These are phyloP conservation scores for Periconia sp. DNA, from an alignment of 2,329 filamentous ascomycete genomes.

Conservation along the genomic window DNA sequence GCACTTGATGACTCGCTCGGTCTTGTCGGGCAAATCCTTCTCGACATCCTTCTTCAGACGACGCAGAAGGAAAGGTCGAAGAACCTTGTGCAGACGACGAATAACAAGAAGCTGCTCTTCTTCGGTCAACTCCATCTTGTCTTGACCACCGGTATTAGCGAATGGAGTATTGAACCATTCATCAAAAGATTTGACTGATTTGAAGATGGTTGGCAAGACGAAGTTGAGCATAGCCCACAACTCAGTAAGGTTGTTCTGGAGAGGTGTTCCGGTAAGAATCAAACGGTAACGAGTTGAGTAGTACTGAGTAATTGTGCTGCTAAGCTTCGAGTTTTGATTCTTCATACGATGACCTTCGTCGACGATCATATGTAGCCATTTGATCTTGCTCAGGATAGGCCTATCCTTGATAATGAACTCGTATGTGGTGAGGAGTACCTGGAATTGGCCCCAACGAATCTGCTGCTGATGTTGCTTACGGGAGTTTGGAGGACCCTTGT, in stretches of 20 bases:
- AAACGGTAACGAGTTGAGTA: conserved; percentile 93
- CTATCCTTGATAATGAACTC: conserved; percentile 99
- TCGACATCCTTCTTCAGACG: conserved; percentile 99
- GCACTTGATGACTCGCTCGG: conserved; percentile 98
- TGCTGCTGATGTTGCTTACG: conserved; percentile 91
- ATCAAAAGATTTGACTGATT: conserved; percentile 97
- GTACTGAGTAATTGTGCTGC: conserved; percentile 90
- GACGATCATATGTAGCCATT: conserved; percentile 99
- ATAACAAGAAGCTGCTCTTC: conserved; percentile 99
- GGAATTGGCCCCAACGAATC: conserved; percentile 92
- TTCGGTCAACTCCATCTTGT: conserved; percentile 99
- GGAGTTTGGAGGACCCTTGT: conserved; percentile 89
- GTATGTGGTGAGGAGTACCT: conserved; percentile 95
- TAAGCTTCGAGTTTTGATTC: conserved; percentile 94
- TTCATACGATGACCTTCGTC: conserved; percentile 99
- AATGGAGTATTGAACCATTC: conserved; percentile 99
- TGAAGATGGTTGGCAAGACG: conserved; percentile 97
- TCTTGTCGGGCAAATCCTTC: conserved; percentile 98
- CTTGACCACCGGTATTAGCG: conserved; percentile 94
- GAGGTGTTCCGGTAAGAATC: conserved; percentile 93
- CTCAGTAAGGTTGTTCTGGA: conserved; percentile 96
- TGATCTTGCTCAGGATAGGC: conserved; percentile 93
- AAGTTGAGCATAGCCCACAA: conserved; percentile 99
- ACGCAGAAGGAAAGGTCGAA: conserved; percentile 93
- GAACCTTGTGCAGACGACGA: conserved; percentile 94